Percentiles rank a stretch among this genome's conserved stretches.
Conservation (phyloP, 306 rosid genomes). For the Inga laurina region DNA sequence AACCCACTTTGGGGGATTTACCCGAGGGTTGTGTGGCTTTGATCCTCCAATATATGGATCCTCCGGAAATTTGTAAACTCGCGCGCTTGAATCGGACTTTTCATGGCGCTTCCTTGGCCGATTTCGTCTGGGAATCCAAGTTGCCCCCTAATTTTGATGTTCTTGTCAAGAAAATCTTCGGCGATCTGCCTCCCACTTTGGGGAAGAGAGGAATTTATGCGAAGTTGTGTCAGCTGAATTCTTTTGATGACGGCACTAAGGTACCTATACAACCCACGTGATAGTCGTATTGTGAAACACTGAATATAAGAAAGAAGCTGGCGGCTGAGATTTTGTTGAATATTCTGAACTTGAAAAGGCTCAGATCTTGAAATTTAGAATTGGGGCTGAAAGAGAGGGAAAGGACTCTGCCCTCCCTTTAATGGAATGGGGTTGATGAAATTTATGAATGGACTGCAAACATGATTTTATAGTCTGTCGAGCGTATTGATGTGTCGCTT, state of each 20-base stretch:
- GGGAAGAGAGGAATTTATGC: conserved; percentile 63
- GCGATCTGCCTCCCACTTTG: conserved; percentile 34
- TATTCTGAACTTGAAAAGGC: not conserved
- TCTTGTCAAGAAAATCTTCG: conserved; percentile 41
- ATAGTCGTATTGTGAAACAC: not conserved
- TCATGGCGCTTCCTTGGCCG: conserved; percentile 77
- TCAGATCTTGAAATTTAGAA: not conserved
- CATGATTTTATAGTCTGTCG: not conserved
- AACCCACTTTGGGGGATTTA: conserved; percentile 58
- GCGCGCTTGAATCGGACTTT: conserved; percentile 63
- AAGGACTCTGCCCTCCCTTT: not conserved
- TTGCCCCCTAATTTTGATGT: conserved; percentile 56
- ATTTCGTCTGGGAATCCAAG: conserved; percentile 79
- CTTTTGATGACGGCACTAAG: conserved; percentile 63
- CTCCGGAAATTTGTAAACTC: conserved; percentile 59
- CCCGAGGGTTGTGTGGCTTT: conserved; percentile 76
- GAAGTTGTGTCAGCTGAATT: conserved; percentile 52
- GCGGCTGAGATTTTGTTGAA: not conserved
- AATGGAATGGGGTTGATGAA: not conserved
- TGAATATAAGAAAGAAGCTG: not conserved
- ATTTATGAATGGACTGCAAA: not conserved
- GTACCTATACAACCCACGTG: conserved; percentile 33
- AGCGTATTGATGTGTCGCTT: not conserved
- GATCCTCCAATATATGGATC: conserved; percentile 54
- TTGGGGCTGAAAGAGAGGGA: not conserved